Evolutionary conservation across 164 flowering plant species (phyloP).

Genomic region (Stephania japonica): DNA sequence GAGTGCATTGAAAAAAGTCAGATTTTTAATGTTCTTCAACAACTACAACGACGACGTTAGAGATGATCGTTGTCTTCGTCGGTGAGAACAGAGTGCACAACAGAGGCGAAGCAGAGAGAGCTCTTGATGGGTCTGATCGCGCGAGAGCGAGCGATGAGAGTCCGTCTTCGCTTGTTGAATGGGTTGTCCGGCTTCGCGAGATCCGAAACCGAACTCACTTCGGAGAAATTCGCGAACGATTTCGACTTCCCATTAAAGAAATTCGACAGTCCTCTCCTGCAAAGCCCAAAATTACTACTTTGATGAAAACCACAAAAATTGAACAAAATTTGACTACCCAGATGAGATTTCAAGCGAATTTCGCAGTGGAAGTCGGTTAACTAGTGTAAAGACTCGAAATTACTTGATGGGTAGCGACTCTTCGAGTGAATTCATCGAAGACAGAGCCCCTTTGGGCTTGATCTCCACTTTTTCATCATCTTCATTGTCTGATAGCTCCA

Average conservation of each 20-base stretch:
- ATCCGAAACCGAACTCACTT: slow-evolving; percentile 29
- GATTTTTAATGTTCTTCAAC: no score
- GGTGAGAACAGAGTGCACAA: slow-evolving; percentile 7
- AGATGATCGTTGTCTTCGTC: slow-evolving; percentile 16
- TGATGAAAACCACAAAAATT: neutral
- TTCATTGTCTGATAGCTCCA: slow-evolving; percentile 17
- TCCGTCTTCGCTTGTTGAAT: slow-evolving; percentile 53
- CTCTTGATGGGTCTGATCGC: slow-evolving; percentile 30
- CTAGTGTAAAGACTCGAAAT: slow-evolving; percentile 9
- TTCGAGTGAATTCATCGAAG: slow-evolving; percentile 43
- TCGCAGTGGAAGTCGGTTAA: neutral
- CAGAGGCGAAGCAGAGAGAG: slow-evolving; percentile 15
- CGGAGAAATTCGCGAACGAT: slow-evolving; percentile 47
- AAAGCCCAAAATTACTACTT: neutral
- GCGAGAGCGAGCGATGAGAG: slow-evolving; percentile 34
- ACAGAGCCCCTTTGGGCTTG: slow-evolving; percentile 23
- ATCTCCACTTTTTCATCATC: slow-evolving; percentile 27
- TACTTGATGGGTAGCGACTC: slow-evolving; percentile 73
- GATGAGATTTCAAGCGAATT: neutral
- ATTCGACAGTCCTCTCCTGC: slow-evolving; percentile 61
- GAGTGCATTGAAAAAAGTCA: no score
- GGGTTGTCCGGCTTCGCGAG: slow-evolving; percentile 53
- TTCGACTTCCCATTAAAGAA: slow-evolving; percentile 54
- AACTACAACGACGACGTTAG: neutral
- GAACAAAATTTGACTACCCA: neutral